Base-by-base conservation (phyloP, 495 filamentous ascomycete species). In the Tetracladium setigerum region DNA sequence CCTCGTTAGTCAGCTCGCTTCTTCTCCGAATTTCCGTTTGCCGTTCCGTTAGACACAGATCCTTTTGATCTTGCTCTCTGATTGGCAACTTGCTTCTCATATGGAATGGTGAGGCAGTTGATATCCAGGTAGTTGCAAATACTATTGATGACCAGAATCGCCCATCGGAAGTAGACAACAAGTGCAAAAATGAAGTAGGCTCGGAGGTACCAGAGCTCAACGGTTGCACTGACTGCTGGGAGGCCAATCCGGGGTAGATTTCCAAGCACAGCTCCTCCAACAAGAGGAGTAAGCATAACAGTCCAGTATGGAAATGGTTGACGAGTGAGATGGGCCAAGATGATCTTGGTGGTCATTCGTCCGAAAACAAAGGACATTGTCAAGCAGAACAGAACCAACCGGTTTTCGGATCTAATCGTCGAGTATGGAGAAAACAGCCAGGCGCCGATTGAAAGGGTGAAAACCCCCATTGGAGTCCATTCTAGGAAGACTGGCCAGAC, bases 341-440 rank as follows among this genome's bases (percentile, higher is more conserved):
- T 97, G 65, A 97, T 97, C 72, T 96, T 97, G 41, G 92, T 99
- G 2, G 94, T 97, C 89, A 99, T 95, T 47, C 92, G 87, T n/a
- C 92, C 92, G 62, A 97, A 97, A 48, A 97, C 92, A 52, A 97
- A 89, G 18, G 84, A 86, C 76, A 97, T 87, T 42, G 86, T 90
- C 38, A 92, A 71, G 71, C 92, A 96, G 65, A 95, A 95, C 10
- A 97, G 77, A 6, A 95, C 82, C 2, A 99, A 75, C 53, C 86
- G 83, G 67, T 96, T 95, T 32, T 92, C 79, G 11, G 64, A 62
- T 57, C 94, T 69, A 14, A 97, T 62, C 2, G 77, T 81, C 19
- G 88, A 92, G 67, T 95, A 76, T 1, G 90, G 89, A 7, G 83
- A 89, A 56, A 84, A 89, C 0, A 97, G 74, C 94, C 92, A 99